Evolutionary conservation across 108 stramenopile genomes (phyloP).

Genomic region (Skeletonema potamos): DNA sequence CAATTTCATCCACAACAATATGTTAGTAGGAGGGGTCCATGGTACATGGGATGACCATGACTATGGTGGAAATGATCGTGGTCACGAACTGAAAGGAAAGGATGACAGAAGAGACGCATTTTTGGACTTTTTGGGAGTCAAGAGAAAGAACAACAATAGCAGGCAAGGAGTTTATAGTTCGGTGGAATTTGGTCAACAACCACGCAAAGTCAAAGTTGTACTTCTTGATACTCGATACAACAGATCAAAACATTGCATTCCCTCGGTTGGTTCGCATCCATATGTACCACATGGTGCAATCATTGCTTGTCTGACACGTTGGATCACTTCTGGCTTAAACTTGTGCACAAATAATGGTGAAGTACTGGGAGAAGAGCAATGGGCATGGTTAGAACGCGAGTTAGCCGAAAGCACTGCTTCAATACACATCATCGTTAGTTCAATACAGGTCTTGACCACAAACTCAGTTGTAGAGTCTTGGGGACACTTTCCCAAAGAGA

Average conservation of each 20-base stretch:
- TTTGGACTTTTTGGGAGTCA: slow-evolving; percentile 71
- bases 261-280: slow-evolving; percentile 53
- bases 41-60: slow-evolving; percentile 94
- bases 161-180: slow-evolving; percentile 69
- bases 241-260: slow-evolving; percentile 77
- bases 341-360: slow-evolving; percentile 27
- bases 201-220: slow-evolving; percentile 59
- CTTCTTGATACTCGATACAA: slow-evolving; percentile 84
- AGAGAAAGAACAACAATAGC: neutral
- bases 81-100: slow-evolving; percentile 54
- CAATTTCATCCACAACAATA: slow-evolving; percentile 11
- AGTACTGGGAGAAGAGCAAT: slow-evolving; percentile 83
- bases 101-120: slow-evolving; percentile 54
- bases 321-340: slow-evolving; percentile 66
- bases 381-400: slow-evolving; percentile 76
- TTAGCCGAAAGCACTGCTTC: slow-evolving; percentile 48
- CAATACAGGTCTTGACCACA: slow-evolving; percentile 81
- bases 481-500: slow-evolving; percentile 85
- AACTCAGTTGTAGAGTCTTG: slow-evolving; percentile 87
- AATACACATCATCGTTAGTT: slow-evolving; percentile 69
- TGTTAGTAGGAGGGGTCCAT: slow-evolving; percentile 31
- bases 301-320: slow-evolving; percentile 72
- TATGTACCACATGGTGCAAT: slow-evolving; percentile 47
- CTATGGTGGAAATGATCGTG: slow-evolving; percentile 90
- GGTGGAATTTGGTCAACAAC: slow-evolving; percentile 41